phyloP scores from a whole-genome alignment of 2,329 filamentous ascomycete species.

The Sarocladium brachiariae region DNA sequence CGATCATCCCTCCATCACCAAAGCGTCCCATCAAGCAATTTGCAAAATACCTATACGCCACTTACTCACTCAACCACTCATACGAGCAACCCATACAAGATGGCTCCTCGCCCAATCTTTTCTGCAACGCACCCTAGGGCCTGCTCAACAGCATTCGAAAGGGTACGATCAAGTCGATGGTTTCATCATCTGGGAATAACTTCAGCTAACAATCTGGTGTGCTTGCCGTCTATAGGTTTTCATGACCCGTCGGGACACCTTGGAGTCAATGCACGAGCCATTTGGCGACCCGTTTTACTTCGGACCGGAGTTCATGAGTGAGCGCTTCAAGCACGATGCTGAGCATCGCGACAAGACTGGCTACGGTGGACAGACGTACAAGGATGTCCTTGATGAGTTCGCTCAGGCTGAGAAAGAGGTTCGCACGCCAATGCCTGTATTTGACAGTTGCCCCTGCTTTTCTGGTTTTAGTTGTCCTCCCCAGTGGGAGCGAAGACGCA shows the following conservation, averaged over 20 bases:
- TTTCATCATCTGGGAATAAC: background rate
- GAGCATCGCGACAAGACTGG: conserved; percentile 52
- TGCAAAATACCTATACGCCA: background rate
- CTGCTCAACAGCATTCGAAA: conserved; percentile 94
- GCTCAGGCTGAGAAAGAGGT: conserved; percentile 69
- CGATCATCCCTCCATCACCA: background rate
- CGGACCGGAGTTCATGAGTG: conserved; percentile 79
- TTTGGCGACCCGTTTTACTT: conserved; percentile 97
- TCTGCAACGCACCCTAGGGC: conserved; percentile 89
- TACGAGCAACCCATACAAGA: conserved; percentile 34
- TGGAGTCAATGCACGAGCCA: conserved; percentile 86
- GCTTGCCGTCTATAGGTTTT: conserved; percentile 61
- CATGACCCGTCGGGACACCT: conserved; percentile 80
- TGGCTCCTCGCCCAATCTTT: conserved; percentile 72
- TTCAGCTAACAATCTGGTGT: background rate
- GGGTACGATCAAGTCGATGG: conserved; percentile 46
- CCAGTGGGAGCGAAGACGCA: no score
- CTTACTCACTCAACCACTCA: background rate
- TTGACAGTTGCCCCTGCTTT: background rate
- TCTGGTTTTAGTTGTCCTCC: background rate
- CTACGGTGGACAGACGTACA: conserved; percentile 64
- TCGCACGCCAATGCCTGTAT: conserved; percentile 25
- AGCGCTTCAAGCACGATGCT: conserved; percentile 67
- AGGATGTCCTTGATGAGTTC: conserved; percentile 70
- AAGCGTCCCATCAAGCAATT: no score